These are phyloP conservation scores for Earliella scabrosa DNA, from an alignment of 1,284 basidiomycete genomes.

Conservation along the genomic window DNA sequence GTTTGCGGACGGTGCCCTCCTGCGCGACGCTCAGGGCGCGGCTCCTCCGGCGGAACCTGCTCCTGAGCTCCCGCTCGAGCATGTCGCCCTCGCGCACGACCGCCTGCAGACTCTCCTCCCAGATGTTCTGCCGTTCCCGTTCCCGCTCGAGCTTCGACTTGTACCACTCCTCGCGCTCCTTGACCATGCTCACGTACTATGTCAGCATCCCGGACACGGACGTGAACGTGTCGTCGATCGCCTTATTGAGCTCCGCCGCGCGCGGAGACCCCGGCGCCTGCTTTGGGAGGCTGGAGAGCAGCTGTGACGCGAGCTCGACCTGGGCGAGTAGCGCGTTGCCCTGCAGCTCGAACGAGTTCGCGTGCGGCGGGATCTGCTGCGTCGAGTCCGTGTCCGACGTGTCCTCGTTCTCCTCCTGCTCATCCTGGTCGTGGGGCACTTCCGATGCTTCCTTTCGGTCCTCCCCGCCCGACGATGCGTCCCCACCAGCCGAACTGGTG, in stretches of 20 bases:
- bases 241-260: constrained; percentile 54
- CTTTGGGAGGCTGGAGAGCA: constrained; percentile 58
- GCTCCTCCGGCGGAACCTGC: constrained; percentile 61
- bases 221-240: constrained; percentile 67
- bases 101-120: constrained; percentile 91
- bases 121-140: constrained; percentile 75
- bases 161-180: constrained; percentile 87
- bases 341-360: constrained; percentile 71
- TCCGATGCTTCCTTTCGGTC: constrained; percentile 16
- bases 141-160: constrained; percentile 66
- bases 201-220: constrained; percentile 63
- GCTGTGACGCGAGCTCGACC: constrained; percentile 76
- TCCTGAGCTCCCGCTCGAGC: constrained; percentile 81
- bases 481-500: too few relatives aligned
- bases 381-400: constrained; percentile 49
- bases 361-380: constrained; percentile 64
- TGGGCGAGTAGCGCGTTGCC: constrained; percentile 83
- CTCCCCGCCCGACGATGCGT: constrained; percentile 21
- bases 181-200: constrained; percentile 76
- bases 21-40: constrained; percentile 37
- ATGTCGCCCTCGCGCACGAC: constrained; percentile 89
- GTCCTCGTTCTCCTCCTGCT: constrained; percentile 43
- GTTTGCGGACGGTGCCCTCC: constrained; percentile 33
- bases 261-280: constrained; percentile 41
- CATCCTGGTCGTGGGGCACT: constrained; percentile 40